A percentile compares a stretch with the other conserved stretches of the same genome.
Conservation (phyloP, 2,329 filamentous ascomycete species). For the Madurella mycetomatis region DNA sequence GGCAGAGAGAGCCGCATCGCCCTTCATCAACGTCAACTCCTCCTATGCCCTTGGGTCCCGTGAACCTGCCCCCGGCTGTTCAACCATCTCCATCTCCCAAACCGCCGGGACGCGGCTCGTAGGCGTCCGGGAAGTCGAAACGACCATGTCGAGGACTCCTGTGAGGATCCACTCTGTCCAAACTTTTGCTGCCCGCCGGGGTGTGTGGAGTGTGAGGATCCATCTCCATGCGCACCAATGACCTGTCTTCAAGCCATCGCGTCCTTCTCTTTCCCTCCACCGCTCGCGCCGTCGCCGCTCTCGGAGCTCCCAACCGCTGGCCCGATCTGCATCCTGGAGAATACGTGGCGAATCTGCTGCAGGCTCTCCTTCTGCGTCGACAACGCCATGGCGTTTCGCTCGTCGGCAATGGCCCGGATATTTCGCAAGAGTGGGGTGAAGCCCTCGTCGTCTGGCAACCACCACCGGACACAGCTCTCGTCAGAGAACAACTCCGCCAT, state of each 20-base stretch:
- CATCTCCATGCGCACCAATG: background rate
- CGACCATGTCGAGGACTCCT: constrained; percentile 1
- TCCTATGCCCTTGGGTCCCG: constrained; percentile 1
- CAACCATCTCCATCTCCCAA: background rate
- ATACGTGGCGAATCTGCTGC: constrained; percentile 70
- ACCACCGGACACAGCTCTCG: constrained; percentile 72
- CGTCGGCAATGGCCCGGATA: constrained; percentile 76
- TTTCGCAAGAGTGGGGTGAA: constrained; percentile 69
- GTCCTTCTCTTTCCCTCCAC: constrained; percentile 4
- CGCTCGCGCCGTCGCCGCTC: background rate
- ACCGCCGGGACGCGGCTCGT: constrained; percentile 5
- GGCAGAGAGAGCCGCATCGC: constrained; percentile 25
- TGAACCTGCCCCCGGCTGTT: background rate
- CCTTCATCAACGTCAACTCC: constrained; percentile 20
- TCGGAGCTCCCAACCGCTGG: constrained; percentile 8
- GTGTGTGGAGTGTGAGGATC: background rate
- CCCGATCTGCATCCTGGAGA: constrained; percentile 57
- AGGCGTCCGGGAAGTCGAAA: constrained; percentile 13
- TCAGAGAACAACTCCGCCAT: constrained; percentile 74
- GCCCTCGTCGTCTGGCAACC: constrained; percentile 78
- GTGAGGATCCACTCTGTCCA: constrained; percentile 11
- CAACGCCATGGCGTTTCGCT: constrained; percentile 61
- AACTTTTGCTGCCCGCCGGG: constrained; percentile 10
- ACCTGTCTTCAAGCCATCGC: constrained; percentile 6
- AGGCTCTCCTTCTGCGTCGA: constrained; percentile 60